Evolutionary conservation across 2,329 filamentous ascomycete genomes (phyloP).

Genomic region (Beauveria brongniartii): DNA sequence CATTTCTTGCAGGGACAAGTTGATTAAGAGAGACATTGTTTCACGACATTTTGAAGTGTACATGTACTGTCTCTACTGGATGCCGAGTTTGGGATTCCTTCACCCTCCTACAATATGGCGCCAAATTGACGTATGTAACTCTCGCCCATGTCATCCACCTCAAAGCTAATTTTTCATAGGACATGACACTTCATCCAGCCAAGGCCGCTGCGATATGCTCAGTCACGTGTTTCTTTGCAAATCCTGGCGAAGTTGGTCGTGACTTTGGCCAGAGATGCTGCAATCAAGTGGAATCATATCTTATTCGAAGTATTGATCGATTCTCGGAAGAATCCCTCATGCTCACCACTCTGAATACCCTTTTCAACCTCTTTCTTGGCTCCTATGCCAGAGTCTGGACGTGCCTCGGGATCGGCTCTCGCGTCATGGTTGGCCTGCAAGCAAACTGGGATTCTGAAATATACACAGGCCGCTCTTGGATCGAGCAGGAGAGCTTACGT

Average conservation of each 20-base stretch:
- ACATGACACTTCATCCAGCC: slow-evolving; percentile 26
- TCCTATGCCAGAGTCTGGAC: slow-evolving; percentile 33
- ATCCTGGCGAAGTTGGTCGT: slow-evolving; percentile 23
- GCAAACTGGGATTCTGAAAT: slow-evolving; percentile 30
- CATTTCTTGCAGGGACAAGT: slow-evolving; percentile 21
- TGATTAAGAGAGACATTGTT: slow-evolving; percentile 28
- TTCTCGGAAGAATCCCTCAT: slow-evolving; percentile 27
- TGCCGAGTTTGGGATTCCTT: slow-evolving; percentile 32
- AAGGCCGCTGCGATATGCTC: slow-evolving; percentile 32
- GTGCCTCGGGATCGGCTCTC: slow-evolving; percentile 28
- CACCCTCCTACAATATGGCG: slow-evolving; percentile 27
- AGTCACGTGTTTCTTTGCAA: slow-evolving; percentile 28
- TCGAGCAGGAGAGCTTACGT: slow-evolving; percentile 28
- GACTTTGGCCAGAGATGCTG: slow-evolving; percentile 31
- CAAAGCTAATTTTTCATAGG: slow-evolving; percentile 12
- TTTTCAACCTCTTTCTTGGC: slow-evolving; percentile 28
- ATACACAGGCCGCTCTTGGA: slow-evolving; percentile 21
- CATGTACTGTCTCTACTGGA: slow-evolving; percentile 29
- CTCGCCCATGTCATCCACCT: not conserved
- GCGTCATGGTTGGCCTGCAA: slow-evolving; percentile 30
- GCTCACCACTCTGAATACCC: slow-evolving; percentile 27
- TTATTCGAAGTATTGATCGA: slow-evolving; percentile 32
- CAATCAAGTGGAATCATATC: slow-evolving; percentile 30
- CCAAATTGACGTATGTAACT: slow-evolving; percentile 25
- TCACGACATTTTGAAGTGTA: slow-evolving; percentile 30